Evolutionary conservation across 805 yeast genomes (phyloP).

Genomic region (Candida khao-thaluensis): DNA sequence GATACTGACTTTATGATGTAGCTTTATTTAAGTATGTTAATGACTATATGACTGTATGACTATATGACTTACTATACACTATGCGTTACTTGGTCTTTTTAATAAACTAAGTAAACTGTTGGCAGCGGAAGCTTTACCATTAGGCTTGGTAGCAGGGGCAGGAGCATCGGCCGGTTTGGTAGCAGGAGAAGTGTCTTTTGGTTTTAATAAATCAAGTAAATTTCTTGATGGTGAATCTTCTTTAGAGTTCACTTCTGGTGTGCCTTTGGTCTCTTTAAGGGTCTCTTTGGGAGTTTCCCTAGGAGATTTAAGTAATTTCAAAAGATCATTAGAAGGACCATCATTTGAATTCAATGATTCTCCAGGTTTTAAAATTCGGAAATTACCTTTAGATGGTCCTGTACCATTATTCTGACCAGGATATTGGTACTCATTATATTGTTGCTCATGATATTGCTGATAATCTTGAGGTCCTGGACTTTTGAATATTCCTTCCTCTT

Average conservation of each 20-base stretch:
- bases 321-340: no score
- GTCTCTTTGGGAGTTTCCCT: no score
- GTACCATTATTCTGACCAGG: background rate
- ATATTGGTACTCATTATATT: background rate
- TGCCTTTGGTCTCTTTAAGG: no score
- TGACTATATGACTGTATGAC: background rate
- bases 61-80: background rate
- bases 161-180: background rate
- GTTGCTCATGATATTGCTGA: background rate
- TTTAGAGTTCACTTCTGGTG: no score
- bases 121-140: conserved; percentile 21
- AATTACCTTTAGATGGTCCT: conserved; percentile 17
- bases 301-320: no score
- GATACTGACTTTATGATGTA: conserved; percentile 1
- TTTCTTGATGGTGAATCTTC: conserved; percentile 15
- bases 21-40: background rate
- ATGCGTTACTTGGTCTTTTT: conserved; percentile 16
- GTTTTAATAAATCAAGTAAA: conserved; percentile 16
- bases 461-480: background rate
- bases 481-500: background rate
- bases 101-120: conserved; percentile 22
- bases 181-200: conserved; percentile 3
- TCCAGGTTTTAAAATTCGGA: conserved; percentile 30
- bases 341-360: conserved; percentile 18
- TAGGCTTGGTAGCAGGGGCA: no score